phyloP scores from a whole-genome alignment of 2,329 filamentous ascomycete species.

The Macroventuria anomochaeta region DNA sequence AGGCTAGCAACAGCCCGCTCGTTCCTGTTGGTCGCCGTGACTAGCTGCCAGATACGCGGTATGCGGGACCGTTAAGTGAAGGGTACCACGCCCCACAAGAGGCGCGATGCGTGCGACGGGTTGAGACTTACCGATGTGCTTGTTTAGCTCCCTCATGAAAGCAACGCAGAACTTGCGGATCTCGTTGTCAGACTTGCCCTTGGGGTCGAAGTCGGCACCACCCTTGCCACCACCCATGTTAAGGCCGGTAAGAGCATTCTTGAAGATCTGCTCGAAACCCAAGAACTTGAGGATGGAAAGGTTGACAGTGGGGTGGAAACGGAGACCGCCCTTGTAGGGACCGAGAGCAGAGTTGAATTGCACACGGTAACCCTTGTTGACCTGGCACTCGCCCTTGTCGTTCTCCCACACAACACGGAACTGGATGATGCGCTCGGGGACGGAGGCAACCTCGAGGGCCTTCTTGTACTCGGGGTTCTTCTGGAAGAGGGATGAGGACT shows the following conservation, averaged over 20 bases:
- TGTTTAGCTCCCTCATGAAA: conserved; percentile 95
- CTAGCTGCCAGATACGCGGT: conserved; percentile 11
- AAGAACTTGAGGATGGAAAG: conserved; percentile 87
- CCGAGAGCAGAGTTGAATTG: conserved; percentile 98
- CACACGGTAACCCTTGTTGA: conserved; percentile 94
- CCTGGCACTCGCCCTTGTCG: conserved; percentile 84
- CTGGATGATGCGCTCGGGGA: conserved; percentile 95
- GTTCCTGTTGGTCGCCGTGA: conserved; percentile 19
- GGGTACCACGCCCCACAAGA: conserved; percentile 20
- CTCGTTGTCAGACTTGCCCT: conserved; percentile 96
- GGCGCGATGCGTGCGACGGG: conserved; percentile 9
- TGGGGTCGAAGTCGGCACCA: conserved; percentile 97
- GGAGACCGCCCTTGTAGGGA: conserved; percentile 96
- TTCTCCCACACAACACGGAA: conserved; percentile 98
- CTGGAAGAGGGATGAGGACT: conserved; percentile 90
- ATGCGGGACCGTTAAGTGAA: conserved; percentile 23
- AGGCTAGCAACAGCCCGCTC: conserved; percentile 20
- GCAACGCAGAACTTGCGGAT: conserved; percentile 95
- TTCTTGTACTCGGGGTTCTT: conserved; percentile 94
- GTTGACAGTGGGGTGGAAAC: conserved; percentile 91
- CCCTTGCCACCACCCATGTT: conserved; percentile 98
- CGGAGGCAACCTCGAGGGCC: conserved; percentile 83
- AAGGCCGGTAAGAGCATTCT: conserved; percentile 96
- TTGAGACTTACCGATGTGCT: conserved; percentile 71
- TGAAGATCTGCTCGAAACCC: conserved; percentile 99